Conservation (phyloP, 2,329 filamentous ascomycete species). For the Sporothrix mexicana region DNA sequence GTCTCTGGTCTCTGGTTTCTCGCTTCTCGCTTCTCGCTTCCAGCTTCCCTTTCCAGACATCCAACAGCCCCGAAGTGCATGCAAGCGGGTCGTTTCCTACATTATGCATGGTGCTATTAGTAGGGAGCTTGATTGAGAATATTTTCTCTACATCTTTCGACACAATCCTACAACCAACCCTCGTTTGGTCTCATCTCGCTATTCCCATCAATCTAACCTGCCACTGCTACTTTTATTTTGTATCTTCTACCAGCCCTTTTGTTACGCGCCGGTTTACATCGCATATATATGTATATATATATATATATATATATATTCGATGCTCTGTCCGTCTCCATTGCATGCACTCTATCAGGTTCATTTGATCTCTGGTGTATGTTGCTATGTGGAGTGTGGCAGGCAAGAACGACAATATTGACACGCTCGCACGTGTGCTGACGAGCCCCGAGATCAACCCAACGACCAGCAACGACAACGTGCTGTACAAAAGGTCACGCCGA, state of each 20-base stretch:
- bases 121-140: background rate
- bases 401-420: too few relatives aligned
- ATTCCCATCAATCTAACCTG: background rate
- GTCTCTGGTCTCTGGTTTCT: too few relatives aligned
- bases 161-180: background rate
- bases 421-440: too few relatives aligned
- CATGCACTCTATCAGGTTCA: too few relatives aligned
- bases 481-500: background rate
- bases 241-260: too few relatives aligned
- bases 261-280: too few relatives aligned
- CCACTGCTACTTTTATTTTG: background rate
- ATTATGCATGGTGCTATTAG: background rate
- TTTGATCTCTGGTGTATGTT: too few relatives aligned
- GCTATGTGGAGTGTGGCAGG: too few relatives aligned
- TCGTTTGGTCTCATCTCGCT: background rate
- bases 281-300: too few relatives aligned
- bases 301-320: too few relatives aligned
- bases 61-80: background rate
- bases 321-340: background rate
- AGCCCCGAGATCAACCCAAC: background rate
- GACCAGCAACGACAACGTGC: background rate
- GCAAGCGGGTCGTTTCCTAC: background rate
- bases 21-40: slow-evolving; percentile 29
- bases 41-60: slow-evolving; percentile 23
- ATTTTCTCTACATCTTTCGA: background rate